phyloP scores from a whole-genome alignment of 1,284 basidiomycete genomes.

The Agroathelia rolfsii region DNA sequence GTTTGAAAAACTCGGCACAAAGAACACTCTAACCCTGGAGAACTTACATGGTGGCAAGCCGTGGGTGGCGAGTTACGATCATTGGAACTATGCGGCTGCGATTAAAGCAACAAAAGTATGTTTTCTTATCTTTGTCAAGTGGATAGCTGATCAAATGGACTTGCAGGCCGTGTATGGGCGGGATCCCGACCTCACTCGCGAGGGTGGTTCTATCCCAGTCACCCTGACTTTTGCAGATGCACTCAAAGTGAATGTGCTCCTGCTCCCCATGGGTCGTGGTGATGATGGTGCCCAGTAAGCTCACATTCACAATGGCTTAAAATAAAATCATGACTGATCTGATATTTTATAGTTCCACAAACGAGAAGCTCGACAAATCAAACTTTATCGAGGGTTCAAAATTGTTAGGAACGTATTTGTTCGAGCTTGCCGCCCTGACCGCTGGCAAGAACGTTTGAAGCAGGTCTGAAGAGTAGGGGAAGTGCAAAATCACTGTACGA shows the following conservation, averaged over 20 bases:
- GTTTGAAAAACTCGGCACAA: slow-evolving; percentile 76
- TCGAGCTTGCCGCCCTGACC: slow-evolving; percentile 51
- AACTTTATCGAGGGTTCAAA: slow-evolving; percentile 93
- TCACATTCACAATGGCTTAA: slow-evolving; percentile 1
- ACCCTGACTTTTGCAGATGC: slow-evolving; percentile 93
- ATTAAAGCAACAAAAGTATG: slow-evolving; percentile 68
- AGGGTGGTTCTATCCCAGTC: slow-evolving; percentile 95
- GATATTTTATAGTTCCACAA: slow-evolving; percentile 58
- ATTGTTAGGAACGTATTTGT: slow-evolving; percentile 75
- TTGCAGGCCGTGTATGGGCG: slow-evolving; percentile 67
- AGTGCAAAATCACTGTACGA: no score
- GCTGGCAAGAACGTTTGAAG: no score
- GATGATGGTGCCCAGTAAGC: slow-evolving; percentile 90
- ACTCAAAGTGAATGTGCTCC: slow-evolving; percentile 70
- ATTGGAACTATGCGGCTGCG: slow-evolving; percentile 96
- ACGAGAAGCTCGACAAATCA: slow-evolving; percentile 90
- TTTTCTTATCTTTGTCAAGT: slow-evolving; percentile 5
- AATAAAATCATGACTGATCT: slow-evolving; percentile 5
- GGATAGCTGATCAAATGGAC: slow-evolving; percentile 12
- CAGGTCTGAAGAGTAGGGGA: no score
- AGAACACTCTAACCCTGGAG: slow-evolving; percentile 69
- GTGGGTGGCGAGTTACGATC: slow-evolving; percentile 78
- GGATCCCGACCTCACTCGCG: slow-evolving; percentile 82
- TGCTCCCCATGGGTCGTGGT: slow-evolving; percentile 88
- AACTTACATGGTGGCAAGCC: slow-evolving; percentile 77